Evolutionary conservation across 352 stramenopile species (phyloP).

Genomic region (Pythium rishiriense): DNA sequence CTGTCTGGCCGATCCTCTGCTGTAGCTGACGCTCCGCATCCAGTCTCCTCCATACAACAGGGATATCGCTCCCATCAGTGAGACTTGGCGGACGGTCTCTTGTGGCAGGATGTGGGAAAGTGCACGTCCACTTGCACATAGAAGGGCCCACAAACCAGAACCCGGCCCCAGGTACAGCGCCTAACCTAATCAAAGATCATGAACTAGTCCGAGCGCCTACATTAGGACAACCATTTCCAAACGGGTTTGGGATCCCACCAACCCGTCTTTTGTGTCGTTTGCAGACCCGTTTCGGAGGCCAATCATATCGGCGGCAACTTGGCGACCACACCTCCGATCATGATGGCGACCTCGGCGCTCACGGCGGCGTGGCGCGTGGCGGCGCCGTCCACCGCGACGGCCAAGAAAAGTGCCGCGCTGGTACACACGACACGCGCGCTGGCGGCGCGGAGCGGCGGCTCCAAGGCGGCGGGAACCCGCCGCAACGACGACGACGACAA

Average conservation of each 20-base stretch:
- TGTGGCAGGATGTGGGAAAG: neutral
- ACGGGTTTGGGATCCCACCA: too few relatives aligned
- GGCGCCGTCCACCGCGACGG: neutral
- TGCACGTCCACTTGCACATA: slow-evolving; percentile 1
- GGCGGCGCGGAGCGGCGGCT: neutral
- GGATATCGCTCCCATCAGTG: too few relatives aligned
- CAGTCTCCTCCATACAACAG: too few relatives aligned
- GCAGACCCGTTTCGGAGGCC: too few relatives aligned
- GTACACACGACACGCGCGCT: slow-evolving; percentile 19
- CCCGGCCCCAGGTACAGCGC: neutral
- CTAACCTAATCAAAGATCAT: neutral
- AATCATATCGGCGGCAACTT: too few relatives aligned
- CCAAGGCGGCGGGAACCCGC: too few relatives aligned
- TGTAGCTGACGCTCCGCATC: too few relatives aligned
- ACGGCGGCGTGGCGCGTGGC: slow-evolving; percentile 3
- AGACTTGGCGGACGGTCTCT: neutral
- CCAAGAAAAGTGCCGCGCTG: too few relatives aligned
- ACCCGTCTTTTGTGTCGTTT: too few relatives aligned
- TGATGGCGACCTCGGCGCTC: neutral
- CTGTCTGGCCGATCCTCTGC: too few relatives aligned
- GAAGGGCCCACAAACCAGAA: neutral
- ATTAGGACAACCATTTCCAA: too few relatives aligned
- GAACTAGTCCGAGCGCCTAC: too few relatives aligned
- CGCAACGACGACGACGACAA: neutral
- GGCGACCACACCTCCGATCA: neutral